Percentiles rank a stretch among this genome's conserved stretches.
phyloP scores from a whole-genome alignment of 805 yeast species.

The Zygosaccharomyces siamensis region DNA sequence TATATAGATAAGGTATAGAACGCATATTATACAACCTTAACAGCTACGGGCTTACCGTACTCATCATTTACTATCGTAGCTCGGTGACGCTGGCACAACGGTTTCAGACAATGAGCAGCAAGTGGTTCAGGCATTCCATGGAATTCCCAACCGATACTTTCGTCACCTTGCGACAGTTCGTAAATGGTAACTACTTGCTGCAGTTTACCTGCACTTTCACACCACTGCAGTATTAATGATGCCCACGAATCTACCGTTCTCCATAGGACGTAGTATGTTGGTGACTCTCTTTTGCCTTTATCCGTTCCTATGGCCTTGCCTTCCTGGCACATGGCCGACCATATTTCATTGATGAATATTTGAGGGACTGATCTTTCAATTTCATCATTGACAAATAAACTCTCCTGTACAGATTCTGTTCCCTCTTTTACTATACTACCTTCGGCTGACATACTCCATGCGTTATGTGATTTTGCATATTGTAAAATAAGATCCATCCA shows the following conservation, averaged over 20 bases:
- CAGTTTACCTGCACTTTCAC: slow-evolving; percentile 72
- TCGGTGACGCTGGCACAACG: slow-evolving; percentile 59
- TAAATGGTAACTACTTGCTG: slow-evolving; percentile 76
- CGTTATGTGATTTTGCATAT: slow-evolving; percentile 52
- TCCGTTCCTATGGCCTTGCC: slow-evolving; percentile 51
- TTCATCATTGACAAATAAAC: slow-evolving; percentile 47
- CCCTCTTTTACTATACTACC: slow-evolving; percentile 32
- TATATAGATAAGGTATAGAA: slow-evolving; percentile 2
- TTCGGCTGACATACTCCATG: slow-evolving; percentile 47
- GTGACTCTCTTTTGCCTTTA: slow-evolving; percentile 36
- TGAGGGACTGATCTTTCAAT: slow-evolving; percentile 52
- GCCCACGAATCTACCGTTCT: slow-evolving; percentile 66
- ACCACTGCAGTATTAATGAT: slow-evolving; percentile 56
- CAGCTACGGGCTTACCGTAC: slow-evolving; percentile 65
- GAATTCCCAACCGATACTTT: slow-evolving; percentile 52
- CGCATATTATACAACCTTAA: slow-evolving; percentile 52
- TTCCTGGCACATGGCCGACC: slow-evolving; percentile 50
- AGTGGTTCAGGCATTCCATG: slow-evolving; percentile 55
- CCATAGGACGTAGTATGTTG: slow-evolving; percentile 51
- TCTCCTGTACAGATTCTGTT: slow-evolving; percentile 7
- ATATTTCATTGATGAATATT: slow-evolving; percentile 52
- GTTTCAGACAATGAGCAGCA: slow-evolving; percentile 50
- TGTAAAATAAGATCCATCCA: slow-evolving; percentile 66
- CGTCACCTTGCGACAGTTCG: slow-evolving; percentile 68
- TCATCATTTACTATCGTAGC: slow-evolving; percentile 71